Base-by-base conservation (phyloP, 768 basidiomycete species). In the Suillus brevipes region DNA sequence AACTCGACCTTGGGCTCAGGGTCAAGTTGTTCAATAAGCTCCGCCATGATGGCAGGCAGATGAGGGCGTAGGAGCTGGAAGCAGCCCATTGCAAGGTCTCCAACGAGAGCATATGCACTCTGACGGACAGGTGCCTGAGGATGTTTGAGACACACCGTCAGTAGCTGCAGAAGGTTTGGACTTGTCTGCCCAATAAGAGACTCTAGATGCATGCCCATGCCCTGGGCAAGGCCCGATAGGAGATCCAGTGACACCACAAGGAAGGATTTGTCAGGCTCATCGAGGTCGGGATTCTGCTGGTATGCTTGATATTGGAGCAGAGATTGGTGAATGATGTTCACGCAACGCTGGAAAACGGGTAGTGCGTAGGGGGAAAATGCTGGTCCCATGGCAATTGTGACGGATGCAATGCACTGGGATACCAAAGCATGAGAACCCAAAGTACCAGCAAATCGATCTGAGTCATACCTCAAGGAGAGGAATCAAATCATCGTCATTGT, bases 171-270 rank as follows among this genome's bases (percentile, higher is more conserved):
- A 43, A 98, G 83, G 53, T 87, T 90, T 4, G 95, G 96, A 67
- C 90, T 84, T 73, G 83, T 86, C 47, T 77, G 80, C 23, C 81
- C 79, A 73, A 98, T 90, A 62, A 94, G 78, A 23, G 87, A 80
- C 67, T 93, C 90, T 56, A 99, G 85, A 20, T 84, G 80, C 78
- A 85, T 86, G 56, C 93, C 90, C 65, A 99, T 85, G 28, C 96
- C 97, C 75, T 99, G 97, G 4, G 95, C 95, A 23, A 99, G 82
- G 61, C 97, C 97, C 10, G 95, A 97, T 31, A 99, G 84, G 42
- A 99, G 83, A 77, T 99, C 97, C n/a, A 99, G 85, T 7, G 97
- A 94, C 34, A 99, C 97, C 63, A 99, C 96, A 59, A 99, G 88
- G 87, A 98, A 98, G 5, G 96, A 92, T 73, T 92, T 90, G 79